Conservation (phyloP, 441 rosid genomes). For the Adansonia grandidieri region DNA sequence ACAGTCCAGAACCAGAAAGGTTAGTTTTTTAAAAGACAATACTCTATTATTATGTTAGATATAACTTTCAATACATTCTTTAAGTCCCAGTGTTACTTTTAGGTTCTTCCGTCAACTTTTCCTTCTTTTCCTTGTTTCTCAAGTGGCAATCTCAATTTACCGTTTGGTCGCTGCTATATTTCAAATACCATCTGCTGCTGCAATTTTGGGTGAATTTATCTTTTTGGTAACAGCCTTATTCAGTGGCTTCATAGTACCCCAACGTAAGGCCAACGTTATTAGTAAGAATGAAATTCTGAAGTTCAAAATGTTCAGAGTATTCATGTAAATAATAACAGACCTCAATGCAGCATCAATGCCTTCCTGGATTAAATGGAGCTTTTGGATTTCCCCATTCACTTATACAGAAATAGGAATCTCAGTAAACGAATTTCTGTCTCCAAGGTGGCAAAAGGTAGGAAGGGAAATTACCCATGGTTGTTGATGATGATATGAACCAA, state of each 20-base stretch:
- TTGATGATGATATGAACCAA: not conserved
- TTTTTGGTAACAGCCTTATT: conserved; percentile 21
- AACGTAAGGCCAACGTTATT: conserved; percentile 31
- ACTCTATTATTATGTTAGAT: not conserved
- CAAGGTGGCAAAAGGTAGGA: conserved; percentile 50
- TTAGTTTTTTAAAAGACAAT: conserved; percentile 28
- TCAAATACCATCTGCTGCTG: conserved; percentile 45
- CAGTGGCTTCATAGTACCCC: conserved; percentile 44
- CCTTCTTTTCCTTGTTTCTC: conserved; percentile 54
- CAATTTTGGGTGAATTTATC: conserved; percentile 30
- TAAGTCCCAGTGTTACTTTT: not conserved
- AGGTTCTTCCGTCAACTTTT: conserved; percentile 64
- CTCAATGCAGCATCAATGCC: conserved; percentile 41
- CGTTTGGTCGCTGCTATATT: conserved; percentile 53
- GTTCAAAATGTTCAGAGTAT: not conserved
- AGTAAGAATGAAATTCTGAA: not conserved
- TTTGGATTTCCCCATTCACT: conserved; percentile 50
- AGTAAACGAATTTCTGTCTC: conserved; percentile 50
- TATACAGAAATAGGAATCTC: conserved; percentile 43
- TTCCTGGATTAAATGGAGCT: conserved; percentile 45
- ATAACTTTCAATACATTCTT: not conserved
- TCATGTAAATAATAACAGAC: not conserved
- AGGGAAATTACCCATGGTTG: not conserved
- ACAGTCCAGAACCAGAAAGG: conserved; percentile 59
- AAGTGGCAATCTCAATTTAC: conserved; percentile 52